A percentile compares a stretch with the other conserved stretches of the same genome.
Evolutionary conservation across 257 asterid species (phyloP).

Genomic region (Euphrasia confusa): DNA sequence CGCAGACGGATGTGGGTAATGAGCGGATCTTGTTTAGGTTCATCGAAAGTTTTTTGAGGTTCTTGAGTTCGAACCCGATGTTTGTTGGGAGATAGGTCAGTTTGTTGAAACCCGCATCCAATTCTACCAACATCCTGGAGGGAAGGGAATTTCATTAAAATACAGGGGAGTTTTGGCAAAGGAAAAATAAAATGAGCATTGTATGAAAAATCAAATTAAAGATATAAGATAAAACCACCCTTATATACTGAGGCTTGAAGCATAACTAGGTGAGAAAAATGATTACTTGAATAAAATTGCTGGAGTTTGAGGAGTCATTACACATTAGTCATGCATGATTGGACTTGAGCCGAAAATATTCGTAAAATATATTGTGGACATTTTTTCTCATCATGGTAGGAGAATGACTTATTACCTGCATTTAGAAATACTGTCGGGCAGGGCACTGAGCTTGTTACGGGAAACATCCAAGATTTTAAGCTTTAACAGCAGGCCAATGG

Average conservation of each 20-base stretch:
- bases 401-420: conserved; percentile 41
- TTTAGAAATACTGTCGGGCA: conserved; percentile 59
- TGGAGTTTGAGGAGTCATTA: no score
- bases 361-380: no score
- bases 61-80: conserved; percentile 48
- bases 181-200: neutral
- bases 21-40: conserved; percentile 50
- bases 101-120: conserved; percentile 65
- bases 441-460: conserved; percentile 45
- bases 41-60: conserved; percentile 42
- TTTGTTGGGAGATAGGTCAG: conserved; percentile 49
- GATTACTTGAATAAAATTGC: no score
- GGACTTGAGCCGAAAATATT: no score
- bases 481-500: conserved; percentile 50
- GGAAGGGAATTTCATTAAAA: neutral
- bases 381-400: no score
- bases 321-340: no score
- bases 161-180: neutral
- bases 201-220: no score
- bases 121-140: conserved; percentile 50
- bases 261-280: no score
- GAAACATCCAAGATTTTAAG: conserved; percentile 50
- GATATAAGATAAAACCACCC: no score
- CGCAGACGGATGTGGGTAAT: conserved; percentile 53
- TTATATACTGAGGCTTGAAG: no score